Evolutionary conservation across 371 early-diverging fungal genomes (phyloP).

Genomic region (Haplosporangium sp.): DNA sequence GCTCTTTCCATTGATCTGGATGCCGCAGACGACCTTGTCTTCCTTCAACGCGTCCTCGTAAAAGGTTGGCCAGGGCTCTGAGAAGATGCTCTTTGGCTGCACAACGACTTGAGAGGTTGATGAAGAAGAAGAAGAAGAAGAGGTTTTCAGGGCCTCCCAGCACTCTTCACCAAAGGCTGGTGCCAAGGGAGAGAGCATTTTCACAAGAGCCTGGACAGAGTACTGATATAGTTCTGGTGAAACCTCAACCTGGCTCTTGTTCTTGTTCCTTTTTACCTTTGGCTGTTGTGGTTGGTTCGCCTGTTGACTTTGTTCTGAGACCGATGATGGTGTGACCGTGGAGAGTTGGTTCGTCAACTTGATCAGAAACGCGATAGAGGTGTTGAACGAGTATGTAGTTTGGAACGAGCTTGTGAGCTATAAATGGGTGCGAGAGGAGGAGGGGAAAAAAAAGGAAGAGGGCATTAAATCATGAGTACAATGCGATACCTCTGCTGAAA

Average conservation of each 20-base stretch:
- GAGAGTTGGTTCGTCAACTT: constrained; percentile 80
- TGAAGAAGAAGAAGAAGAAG: not conserved
- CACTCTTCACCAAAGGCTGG: constrained; percentile 82
- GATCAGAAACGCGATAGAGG: constrained; percentile 84
- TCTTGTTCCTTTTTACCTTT: constrained; percentile 8
- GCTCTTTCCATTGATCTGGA: constrained; percentile 86
- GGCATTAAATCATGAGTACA: not conserved
- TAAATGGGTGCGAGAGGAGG: not conserved
- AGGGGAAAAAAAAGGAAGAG: not conserved
- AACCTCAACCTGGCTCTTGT: constrained; percentile 43
- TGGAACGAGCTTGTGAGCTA: constrained; percentile 74
- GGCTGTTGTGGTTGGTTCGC: not conserved
- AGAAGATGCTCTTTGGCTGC: constrained; percentile 56
- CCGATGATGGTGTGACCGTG: constrained; percentile 28
- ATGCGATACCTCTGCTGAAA: too few species aligned
- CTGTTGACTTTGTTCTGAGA: constrained; percentile 10
- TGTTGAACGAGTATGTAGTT: constrained; percentile 77
- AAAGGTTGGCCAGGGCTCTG: constrained; percentile 73
- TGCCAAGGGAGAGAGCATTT: constrained; percentile 83
- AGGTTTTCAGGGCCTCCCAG: constrained; percentile 63
- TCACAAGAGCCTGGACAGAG: constrained; percentile 69
- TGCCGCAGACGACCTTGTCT: constrained; percentile 63
- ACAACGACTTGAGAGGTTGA: not conserved
- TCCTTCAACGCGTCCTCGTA: constrained; percentile 64
- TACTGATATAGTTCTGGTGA: constrained; percentile 62